These are phyloP conservation scores for Paramyrothecium roridum DNA, from an alignment of 2,329 filamentous ascomycete species.

Conservation along the genomic window DNA sequence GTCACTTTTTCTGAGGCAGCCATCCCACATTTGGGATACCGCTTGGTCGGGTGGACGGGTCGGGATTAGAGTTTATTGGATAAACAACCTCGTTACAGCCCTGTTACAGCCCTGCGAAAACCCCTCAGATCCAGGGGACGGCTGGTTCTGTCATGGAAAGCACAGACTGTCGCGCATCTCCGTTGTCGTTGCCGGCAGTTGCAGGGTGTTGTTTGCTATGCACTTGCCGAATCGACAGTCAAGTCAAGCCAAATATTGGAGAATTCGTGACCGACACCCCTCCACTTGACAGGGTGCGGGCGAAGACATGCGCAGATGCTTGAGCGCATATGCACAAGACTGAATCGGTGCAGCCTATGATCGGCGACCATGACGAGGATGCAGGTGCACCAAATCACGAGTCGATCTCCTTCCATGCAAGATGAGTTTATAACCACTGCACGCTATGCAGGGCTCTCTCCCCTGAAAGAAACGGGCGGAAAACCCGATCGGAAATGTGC, in stretches of 20 bases:
- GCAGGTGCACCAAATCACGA: neutral
- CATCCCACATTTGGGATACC: too few species aligned
- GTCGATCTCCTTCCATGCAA: neutral
- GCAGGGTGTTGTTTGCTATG: neutral
- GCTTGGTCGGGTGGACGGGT: neutral
- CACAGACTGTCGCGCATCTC: neutral
- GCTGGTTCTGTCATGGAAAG: neutral
- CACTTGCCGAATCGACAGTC: neutral
- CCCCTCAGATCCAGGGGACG: too few species aligned
- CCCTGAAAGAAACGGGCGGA: too few species aligned
- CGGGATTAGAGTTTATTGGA: neutral
- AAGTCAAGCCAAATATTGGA: neutral
- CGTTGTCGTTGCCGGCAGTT: neutral
- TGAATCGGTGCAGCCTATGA: neutral
- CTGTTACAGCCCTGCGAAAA: neutral
- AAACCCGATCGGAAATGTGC: too few species aligned
- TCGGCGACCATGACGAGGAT: neutral
- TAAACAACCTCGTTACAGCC: neutral
- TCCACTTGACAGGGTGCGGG: neutral
- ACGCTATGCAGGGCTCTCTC: too few species aligned
- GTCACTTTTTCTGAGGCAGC: neutral
- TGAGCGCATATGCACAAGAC: neutral
- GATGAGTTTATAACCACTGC: too few species aligned
- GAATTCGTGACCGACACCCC: neutral
- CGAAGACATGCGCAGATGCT: neutral